These are phyloP conservation scores for Magnaporthales sp. DNA, from an alignment of 2,329 filamentous ascomycete genomes.

Conservation along the genomic window DNA sequence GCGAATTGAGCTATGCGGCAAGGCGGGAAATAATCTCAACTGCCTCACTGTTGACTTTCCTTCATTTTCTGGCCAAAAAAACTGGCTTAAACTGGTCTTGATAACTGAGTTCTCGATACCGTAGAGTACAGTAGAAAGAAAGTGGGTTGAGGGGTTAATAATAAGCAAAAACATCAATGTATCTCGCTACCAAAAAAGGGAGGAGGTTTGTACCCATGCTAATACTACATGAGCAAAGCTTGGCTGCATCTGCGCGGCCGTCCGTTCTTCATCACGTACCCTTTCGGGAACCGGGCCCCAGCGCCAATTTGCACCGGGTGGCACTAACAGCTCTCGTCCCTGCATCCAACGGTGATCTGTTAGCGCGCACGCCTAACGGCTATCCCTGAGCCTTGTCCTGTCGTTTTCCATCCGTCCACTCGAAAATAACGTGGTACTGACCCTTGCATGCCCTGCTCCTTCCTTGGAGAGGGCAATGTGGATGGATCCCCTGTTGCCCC, in stretches of 20 bases:
- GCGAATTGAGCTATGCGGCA: too few species aligned
- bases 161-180: background rate
- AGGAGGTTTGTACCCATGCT: background rate
- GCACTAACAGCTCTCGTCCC: slow-evolving; percentile 2
- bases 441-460: background rate
- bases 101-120: background rate
- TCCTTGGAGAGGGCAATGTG: slow-evolving; percentile 1
- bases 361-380: background rate
- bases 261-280: background rate
- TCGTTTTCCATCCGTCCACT: slow-evolving; percentile 5
- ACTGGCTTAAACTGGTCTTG: background rate
- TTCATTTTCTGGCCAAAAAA: background rate
- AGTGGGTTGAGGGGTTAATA: background rate
- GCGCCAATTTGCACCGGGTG: background rate
- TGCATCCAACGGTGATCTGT: background rate
- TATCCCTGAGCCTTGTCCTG: slow-evolving; percentile 1
- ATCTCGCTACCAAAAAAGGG: background rate
- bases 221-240: background rate
- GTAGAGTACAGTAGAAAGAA: background rate
- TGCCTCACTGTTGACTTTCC: background rate
- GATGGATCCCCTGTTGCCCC: slow-evolving; percentile 2
- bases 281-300: background rate
- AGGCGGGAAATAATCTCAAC: background rate
- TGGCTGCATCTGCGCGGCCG: background rate
- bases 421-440: background rate